Base-by-base conservation (phyloP, 139 green algal genomes). In the Picocystis salinarum region DNA sequence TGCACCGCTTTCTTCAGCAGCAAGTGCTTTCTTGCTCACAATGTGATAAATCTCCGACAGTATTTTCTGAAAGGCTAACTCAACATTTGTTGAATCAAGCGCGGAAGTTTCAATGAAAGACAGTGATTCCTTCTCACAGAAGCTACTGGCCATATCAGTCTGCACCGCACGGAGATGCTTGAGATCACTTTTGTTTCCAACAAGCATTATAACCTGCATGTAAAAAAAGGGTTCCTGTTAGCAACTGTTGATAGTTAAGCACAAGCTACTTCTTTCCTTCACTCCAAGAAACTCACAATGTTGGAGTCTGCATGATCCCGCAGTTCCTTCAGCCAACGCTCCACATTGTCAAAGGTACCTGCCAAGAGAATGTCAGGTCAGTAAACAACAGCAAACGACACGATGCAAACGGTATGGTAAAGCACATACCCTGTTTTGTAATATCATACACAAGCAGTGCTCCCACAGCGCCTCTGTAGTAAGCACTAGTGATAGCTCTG, bases 101-200 rank as follows among this genome's bases (percentile, higher is more conserved):
- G 89, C 89, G n/a, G 74, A 91, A 3, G 89, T 97, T 63, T 99
- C 89, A 45, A 96, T 95, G 67, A 99, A 95, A 2, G 77, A 92
- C 3, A 94, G 67, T 4, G 74, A 73, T 55, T 95, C 86, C 34
- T 76, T 77, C 49, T 93, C 79, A 39, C 46, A 28, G 46, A 71
- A 71, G 20, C 33, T 28, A n/a, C 24, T 6, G 3, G 88, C 81
- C 25, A 94, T 80, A 46, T 96, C 83, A 13, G 81, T 92, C 23
- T 75, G 56, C 27, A 99, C 88, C 6, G 61, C 73, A 22, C 87
- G 66, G 49, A 96, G 50, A 61, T 96, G 88, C 47, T 79, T 68
- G 67, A 99, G 51, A 50, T 99, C 88, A 45, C 67, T 82, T 74
- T 99, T 99, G 71, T 99, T 99, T 29, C 88, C 88, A 19, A 94